These are phyloP conservation scores for Pythium aphanidermatum DNA, from an alignment of 352 stramenopile species.

Conservation along the genomic window DNA sequence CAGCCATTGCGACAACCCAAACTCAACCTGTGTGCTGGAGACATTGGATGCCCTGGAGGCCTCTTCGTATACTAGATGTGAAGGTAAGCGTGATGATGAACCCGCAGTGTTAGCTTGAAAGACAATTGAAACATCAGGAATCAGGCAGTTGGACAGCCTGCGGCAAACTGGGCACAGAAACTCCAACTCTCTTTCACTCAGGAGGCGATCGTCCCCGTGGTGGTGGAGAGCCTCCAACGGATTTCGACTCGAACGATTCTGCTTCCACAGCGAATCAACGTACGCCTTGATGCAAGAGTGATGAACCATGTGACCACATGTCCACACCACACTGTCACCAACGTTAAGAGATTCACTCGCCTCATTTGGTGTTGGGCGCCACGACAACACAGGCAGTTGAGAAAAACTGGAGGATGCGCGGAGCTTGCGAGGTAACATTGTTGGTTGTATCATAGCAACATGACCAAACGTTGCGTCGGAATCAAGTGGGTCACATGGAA, in stretches of 20 bases:
- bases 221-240: slow-evolving; percentile 29
- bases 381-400: slow-evolving; percentile 2
- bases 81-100: too few species aligned
- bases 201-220: slow-evolving; percentile 48
- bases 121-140: slow-evolving; percentile 28
- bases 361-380: slow-evolving; percentile 3
- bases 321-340: slow-evolving; percentile 50
- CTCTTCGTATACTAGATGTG: too few species aligned
- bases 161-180: slow-evolving; percentile 78
- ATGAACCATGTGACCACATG: slow-evolving; percentile 68
- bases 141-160: slow-evolving; percentile 65
- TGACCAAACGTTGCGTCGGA: slow-evolving; percentile 50
- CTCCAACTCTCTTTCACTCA: slow-evolving; percentile 63
- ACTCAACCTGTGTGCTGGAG: too few species aligned
- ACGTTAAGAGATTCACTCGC: background rate
- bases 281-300: slow-evolving; percentile 66
- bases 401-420: background rate
- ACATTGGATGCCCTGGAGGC: too few species aligned
- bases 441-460: slow-evolving; percentile 66
- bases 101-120: background rate
- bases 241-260: slow-evolving; percentile 33
- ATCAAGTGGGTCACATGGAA: slow-evolving; percentile 38
- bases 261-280: slow-evolving; percentile 59
- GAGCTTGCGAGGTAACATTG: slow-evolving; percentile 39
- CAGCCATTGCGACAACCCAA: too few species aligned